Evolutionary conservation across 192 early-diverging fungal genomes (phyloP), one percentile per base, ranked within the genome.

Genomic region (Podila horticola): DNA sequence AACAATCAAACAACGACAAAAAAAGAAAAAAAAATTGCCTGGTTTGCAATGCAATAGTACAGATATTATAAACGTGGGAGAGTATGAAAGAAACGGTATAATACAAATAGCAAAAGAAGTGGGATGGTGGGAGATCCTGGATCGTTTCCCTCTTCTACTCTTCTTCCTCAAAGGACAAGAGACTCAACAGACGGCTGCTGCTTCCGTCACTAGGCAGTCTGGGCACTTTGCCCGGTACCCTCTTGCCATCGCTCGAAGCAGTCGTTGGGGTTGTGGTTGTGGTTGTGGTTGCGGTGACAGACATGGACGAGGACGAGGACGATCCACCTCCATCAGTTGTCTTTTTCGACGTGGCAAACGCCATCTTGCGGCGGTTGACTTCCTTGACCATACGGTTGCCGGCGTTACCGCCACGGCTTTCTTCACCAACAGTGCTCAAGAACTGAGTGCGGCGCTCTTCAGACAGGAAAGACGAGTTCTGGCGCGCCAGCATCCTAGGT

Each of bases 341-440:
- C 36, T 58, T 66, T n/a, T 62, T 74, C 31, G 58, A 28, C 4
- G 77, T 45, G 10, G 66, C 77, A 63, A 81, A 81, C 7, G 77
- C 67, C 71, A 73, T 69, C 57, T 52, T 69, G 24, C 77, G 70
- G 4, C 71, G 71, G 29, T 72, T 81, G 10, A 68, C 71, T 12
- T 81, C 77, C 48, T 71, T 71, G 11, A 73, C 71, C 29, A 72
- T 61, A 12, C 69, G 62, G 45, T 38, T 64, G 9, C 67, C 52
- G 19, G 58, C 57, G 19, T 59, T 62, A 0, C 34, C 59, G 7
- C 60, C 59, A 6, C 61, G 33, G 22, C 41, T 50, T 26, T 81
- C 77, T 15, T 81, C 77, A n/a, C 77, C 77, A 6, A 81, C 67
- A 6, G 77, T 67, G 31, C 62, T 68, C 61, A 81, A 17, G 62